These are phyloP conservation scores for Venturia pyrina DNA, from an alignment of 2,329 filamentous ascomycete species.

Conservation along the genomic window DNA sequence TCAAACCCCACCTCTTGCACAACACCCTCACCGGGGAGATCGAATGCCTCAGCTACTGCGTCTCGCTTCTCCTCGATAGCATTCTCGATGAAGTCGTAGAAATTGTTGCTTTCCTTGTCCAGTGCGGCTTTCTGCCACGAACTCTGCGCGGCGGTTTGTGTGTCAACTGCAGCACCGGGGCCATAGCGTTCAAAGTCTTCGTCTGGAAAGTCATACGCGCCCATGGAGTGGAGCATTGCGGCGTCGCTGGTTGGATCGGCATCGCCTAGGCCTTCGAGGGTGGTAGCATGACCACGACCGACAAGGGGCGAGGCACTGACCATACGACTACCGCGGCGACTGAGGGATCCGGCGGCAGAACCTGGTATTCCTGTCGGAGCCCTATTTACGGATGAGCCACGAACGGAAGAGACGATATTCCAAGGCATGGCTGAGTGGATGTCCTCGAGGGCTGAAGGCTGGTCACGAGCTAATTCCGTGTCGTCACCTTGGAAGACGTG, in stretches of 20 bases:
- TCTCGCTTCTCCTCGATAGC: conserved; percentile 30
- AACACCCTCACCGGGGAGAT: conserved; percentile 13
- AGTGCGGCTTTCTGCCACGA: conserved; percentile 43
- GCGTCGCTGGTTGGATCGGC: neutral
- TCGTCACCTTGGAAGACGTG: conserved; percentile 21
- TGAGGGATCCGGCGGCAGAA: conserved; percentile 24
- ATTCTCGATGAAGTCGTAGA: conserved; percentile 48
- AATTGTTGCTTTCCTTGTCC: conserved; percentile 51
- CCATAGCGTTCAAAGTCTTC: conserved; percentile 24
- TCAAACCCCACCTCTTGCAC: conserved; percentile 42
- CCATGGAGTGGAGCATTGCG: neutral
- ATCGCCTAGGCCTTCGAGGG: conserved; percentile 20
- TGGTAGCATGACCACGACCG: conserved; percentile 33
- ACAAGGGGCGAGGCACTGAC: conserved; percentile 52
- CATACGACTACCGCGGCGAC: conserved; percentile 40
- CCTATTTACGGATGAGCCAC: conserved; percentile 38
- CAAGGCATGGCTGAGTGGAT: conserved; percentile 58
- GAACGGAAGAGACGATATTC: conserved; percentile 50
- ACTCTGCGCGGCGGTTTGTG: conserved; percentile 36
- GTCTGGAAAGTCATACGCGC: conserved; percentile 13
- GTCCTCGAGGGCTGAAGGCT: conserved; percentile 54
- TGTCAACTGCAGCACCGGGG: conserved; percentile 36
- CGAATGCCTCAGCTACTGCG: conserved; percentile 11
- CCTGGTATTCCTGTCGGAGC: conserved; percentile 30
- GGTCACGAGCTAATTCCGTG: conserved; percentile 58